Conservation (phyloP, 495 filamentous ascomycete genomes). For the Trichoderma orchidacearum region DNA sequence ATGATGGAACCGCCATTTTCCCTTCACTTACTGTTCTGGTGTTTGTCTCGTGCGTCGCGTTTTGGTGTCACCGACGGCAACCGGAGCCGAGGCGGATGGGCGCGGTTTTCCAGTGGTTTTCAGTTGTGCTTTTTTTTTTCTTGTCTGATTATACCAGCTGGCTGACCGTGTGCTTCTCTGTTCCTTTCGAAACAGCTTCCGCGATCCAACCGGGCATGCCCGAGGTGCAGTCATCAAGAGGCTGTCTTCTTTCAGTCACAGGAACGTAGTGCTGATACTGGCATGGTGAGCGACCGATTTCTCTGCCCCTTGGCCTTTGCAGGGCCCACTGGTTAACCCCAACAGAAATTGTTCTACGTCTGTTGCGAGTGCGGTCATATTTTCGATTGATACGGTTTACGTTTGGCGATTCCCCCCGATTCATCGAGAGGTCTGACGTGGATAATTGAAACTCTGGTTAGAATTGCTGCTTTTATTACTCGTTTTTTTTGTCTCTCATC, state of each 20-base stretch:
- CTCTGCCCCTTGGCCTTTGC: neutral
- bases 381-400: conserved; percentile 38
- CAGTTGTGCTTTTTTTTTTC: conserved; percentile 1
- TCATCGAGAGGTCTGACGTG: conserved; percentile 4
- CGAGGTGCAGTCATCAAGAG: conserved; percentile 69
- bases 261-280: conserved; percentile 88
- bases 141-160: conserved; percentile 4
- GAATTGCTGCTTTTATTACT: neutral
- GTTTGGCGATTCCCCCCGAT: conserved; percentile 23
- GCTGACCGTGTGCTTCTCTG: conserved; percentile 21
- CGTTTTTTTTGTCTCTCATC: neutral
- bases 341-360: conserved; percentile 92
- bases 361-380: conserved; percentile 87
- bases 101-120: neutral
- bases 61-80: neutral
- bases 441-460: conserved; percentile 6
- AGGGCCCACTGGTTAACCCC: conserved; percentile 11
- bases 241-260: conserved; percentile 98
- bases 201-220: conserved; percentile 67
- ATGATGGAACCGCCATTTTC: neutral
- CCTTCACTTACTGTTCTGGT: neutral
- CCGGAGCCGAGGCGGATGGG: neutral
- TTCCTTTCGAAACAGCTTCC: conserved; percentile 49
- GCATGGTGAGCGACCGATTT: conserved; percentile 72
- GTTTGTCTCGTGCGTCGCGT: neutral